Conservation (phyloP, 768 basidiomycete genomes). For the Lactarius hatsudake region DNA sequence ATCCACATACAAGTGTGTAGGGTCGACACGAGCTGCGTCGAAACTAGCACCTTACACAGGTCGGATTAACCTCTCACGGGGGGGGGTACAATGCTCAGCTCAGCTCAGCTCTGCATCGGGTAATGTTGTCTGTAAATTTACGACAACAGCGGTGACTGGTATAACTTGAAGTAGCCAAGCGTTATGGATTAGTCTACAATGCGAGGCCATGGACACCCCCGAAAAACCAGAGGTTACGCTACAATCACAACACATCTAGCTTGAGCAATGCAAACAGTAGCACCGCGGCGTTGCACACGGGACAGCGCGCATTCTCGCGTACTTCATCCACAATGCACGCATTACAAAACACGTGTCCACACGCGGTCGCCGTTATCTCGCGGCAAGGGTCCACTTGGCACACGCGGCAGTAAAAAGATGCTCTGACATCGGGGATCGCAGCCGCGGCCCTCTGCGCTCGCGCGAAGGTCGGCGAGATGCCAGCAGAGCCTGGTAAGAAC, state of each 20-base stretch:
- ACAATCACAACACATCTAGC: conserved; percentile 15
- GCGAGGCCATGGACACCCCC: background rate
- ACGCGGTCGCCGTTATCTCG: conserved; percentile 24
- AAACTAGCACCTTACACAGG: background rate
- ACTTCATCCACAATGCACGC: conserved; percentile 26
- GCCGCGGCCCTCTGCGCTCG: conserved; percentile 14
- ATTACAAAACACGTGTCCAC: conserved; percentile 27
- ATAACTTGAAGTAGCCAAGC: background rate
- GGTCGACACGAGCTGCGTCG: too few relatives aligned
- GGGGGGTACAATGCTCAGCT: background rate
- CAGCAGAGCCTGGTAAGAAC: conserved; percentile 8
- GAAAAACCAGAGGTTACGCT: background rate
- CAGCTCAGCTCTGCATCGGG: background rate
- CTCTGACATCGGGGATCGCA: background rate
- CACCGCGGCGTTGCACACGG: conserved; percentile 25
- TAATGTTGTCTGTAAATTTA: background rate
- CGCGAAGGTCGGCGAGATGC: conserved; percentile 11
- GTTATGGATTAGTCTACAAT: background rate
- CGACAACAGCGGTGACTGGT: background rate
- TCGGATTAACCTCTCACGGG: background rate
- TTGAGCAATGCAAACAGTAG: conserved; percentile 27
- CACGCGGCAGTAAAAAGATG: conserved; percentile 24
- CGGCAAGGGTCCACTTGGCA: conserved; percentile 24
- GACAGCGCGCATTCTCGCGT: conserved; percentile 25
- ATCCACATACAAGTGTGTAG: too few relatives aligned